These are phyloP conservation scores for Paecilomyces dactylethromorphus DNA, from an alignment of 2,329 filamentous ascomycete species.

Conservation along the genomic window DNA sequence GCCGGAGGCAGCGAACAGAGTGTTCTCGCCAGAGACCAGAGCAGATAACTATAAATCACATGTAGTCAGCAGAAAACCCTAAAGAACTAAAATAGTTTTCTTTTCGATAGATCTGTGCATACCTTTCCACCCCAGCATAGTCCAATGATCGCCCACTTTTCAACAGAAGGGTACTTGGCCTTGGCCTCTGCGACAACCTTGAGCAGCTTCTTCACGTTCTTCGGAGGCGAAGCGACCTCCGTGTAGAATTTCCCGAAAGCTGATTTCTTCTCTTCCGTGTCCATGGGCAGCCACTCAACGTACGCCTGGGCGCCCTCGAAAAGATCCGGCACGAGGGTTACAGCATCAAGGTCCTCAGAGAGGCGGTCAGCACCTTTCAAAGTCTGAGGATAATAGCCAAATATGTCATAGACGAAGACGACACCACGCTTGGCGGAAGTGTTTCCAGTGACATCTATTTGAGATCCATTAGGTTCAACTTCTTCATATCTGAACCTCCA, in stretches of 20 bases:
- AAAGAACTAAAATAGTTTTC: neutral
- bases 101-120: slow-evolving; percentile 16
- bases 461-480: neutral
- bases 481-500: neutral
- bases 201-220: slow-evolving; percentile 24
- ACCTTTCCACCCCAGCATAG: slow-evolving; percentile 70
- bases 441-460: slow-evolving; percentile 37
- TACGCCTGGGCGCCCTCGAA: slow-evolving; percentile 39
- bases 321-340: slow-evolving; percentile 38
- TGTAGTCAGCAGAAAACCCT: neutral
- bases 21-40: slow-evolving; percentile 43
- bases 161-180: slow-evolving; percentile 48
- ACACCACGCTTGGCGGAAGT: slow-evolving; percentile 50
- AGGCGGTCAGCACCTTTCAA: slow-evolving; percentile 60
- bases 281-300: slow-evolving; percentile 51
- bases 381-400: slow-evolving; percentile 60
- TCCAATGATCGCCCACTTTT: slow-evolving; percentile 57
- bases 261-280: slow-evolving; percentile 58
- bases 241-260: slow-evolving; percentile 53
- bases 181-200: slow-evolving; percentile 40
- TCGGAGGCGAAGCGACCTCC: slow-evolving; percentile 25
- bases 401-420: slow-evolving; percentile 60
- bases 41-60: slow-evolving; percentile 27
- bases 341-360: slow-evolving; percentile 27
- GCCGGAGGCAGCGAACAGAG: slow-evolving; percentile 43